Conservation (phyloP, 2,329 filamentous ascomycete genomes). For the Microsporum audouinii region DNA sequence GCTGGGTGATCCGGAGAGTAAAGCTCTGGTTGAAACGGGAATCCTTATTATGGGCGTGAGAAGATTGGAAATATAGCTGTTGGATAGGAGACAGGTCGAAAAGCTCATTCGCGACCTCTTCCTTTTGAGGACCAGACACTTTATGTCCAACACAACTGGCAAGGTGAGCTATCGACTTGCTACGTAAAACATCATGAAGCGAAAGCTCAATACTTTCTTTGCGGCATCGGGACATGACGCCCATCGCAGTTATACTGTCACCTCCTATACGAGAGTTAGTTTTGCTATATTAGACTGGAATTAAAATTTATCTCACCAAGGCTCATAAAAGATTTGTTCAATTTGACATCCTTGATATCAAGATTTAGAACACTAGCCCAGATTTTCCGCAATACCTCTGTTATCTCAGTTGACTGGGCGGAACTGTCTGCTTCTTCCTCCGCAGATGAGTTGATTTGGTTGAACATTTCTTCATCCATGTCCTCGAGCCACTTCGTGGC, state of each 20-base stretch:
- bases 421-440: conserved; percentile 11
- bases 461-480: conserved; percentile 30
- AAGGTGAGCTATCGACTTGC: conserved; percentile 35
- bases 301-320: conserved; percentile 16
- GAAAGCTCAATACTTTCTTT: conserved; percentile 36
- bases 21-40: conserved; percentile 19
- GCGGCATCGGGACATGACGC: conserved; percentile 38
- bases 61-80: conserved; percentile 14
- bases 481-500: conserved; percentile 36
- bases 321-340: conserved; percentile 28
- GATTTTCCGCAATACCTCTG: conserved; percentile 18
- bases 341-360: conserved; percentile 23
- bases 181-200: conserved; percentile 39
- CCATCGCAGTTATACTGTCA: conserved; percentile 42
- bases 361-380: conserved; percentile 30
- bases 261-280: conserved; percentile 26
- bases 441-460: conserved; percentile 30
- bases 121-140: conserved; percentile 18
- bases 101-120: conserved; percentile 11
- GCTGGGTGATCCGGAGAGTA: conserved; percentile 11
- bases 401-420: conserved; percentile 12
- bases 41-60: conserved; percentile 1
- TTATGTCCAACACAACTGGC: conserved; percentile 23
- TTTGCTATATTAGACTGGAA: not conserved
- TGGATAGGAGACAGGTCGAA: conserved; percentile 20